These are phyloP conservation scores for Rhodotorula mucilaginosa DNA, from an alignment of 1,284 basidiomycete genomes.

Conservation along the genomic window DNA sequence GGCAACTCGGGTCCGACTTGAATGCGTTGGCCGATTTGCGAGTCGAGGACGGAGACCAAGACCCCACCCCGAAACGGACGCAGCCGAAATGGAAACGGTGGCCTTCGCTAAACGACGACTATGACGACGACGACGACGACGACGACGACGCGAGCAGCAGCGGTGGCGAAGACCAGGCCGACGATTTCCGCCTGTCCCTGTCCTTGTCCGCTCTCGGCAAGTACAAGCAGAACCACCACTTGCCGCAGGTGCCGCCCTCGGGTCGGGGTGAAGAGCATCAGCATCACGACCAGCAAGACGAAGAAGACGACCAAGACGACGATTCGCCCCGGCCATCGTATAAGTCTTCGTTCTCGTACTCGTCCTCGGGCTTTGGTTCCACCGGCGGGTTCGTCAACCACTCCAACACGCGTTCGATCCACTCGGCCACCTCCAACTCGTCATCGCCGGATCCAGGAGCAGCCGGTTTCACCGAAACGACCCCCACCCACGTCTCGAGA, in stretches of 20 bases:
- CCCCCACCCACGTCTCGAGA: not conserved
- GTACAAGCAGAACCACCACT: conserved; percentile 11
- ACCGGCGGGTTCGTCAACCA: conserved; percentile 28
- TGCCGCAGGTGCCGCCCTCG: conserved; percentile 8
- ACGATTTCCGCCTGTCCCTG: conserved; percentile 19
- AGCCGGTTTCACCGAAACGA: no score
- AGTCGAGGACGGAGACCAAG: conserved; percentile 6
- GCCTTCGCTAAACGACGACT: conserved; percentile 21
- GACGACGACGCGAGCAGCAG: conserved; percentile 7
- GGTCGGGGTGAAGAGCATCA: no score
- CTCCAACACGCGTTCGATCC: conserved; percentile 24
- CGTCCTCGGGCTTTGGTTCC: conserved; percentile 18
- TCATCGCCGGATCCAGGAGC: not conserved
- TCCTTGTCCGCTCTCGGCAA: conserved; percentile 9
- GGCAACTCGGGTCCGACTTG: conserved; percentile 35
- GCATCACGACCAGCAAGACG: no score
- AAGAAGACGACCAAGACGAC: not conserved
- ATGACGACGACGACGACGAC: conserved; percentile 19
- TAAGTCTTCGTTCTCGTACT: conserved; percentile 37
- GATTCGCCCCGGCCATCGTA: not conserved
- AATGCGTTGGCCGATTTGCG: conserved; percentile 27
- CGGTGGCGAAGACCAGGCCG: not conserved
- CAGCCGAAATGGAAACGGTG: conserved; percentile 16
- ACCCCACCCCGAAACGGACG: not conserved
- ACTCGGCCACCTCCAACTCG: conserved; percentile 10